A percentile compares a stretch with the other conserved stretches of the same genome.
These are phyloP conservation scores for Isabelozyma rhagii DNA, from an alignment of 805 yeast species.

Conservation along the genomic window DNA sequence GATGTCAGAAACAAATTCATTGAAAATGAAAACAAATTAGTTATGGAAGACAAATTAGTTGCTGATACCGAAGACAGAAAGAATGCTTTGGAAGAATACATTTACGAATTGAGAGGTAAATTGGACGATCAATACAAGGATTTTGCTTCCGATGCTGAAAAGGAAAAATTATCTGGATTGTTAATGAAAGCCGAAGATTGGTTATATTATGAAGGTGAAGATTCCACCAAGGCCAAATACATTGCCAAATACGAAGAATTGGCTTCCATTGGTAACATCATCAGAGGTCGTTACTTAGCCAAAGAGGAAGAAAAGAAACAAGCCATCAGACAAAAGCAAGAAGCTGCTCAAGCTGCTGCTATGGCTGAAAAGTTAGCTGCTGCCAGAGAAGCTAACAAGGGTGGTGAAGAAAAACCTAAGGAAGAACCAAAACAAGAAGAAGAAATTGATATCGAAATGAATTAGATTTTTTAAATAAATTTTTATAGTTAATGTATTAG, in stretches of 20 bases:
- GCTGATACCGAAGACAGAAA: slow-evolving; percentile 98
- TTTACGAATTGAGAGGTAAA: slow-evolving; percentile 95
- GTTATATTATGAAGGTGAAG: slow-evolving; percentile 97
- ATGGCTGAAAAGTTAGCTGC: slow-evolving; percentile 84
- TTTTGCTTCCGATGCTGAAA: slow-evolving; percentile 90
- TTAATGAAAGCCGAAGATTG: slow-evolving; percentile 91
- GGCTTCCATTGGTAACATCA: slow-evolving; percentile 89
- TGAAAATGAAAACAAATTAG: slow-evolving; percentile 83
- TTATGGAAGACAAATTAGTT: slow-evolving; percentile 90
- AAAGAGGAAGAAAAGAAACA: slow-evolving; percentile 95
- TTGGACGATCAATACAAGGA: slow-evolving; percentile 85
- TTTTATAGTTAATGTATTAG: neutral
- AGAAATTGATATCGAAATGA: slow-evolving; percentile 32
- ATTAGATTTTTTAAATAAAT: slow-evolving; percentile 10
- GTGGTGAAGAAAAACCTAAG: slow-evolving; percentile 7
- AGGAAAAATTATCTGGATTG: slow-evolving; percentile 68
- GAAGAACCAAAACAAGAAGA: slow-evolving; percentile 18
- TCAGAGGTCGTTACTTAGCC: slow-evolving; percentile 90
- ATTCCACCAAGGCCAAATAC: slow-evolving; percentile 92
- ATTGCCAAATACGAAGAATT: slow-evolving; percentile 97
- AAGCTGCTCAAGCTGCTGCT: slow-evolving; percentile 78
- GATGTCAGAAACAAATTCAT: slow-evolving; percentile 55
- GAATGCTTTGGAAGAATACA: slow-evolving; percentile 97
- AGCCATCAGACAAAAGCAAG: slow-evolving; percentile 80
- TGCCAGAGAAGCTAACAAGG: slow-evolving; percentile 55